These are phyloP conservation scores for Umbelopsis vinacea DNA, from an alignment of 192 early-diverging fungal genomes.

Conservation along the genomic window DNA sequence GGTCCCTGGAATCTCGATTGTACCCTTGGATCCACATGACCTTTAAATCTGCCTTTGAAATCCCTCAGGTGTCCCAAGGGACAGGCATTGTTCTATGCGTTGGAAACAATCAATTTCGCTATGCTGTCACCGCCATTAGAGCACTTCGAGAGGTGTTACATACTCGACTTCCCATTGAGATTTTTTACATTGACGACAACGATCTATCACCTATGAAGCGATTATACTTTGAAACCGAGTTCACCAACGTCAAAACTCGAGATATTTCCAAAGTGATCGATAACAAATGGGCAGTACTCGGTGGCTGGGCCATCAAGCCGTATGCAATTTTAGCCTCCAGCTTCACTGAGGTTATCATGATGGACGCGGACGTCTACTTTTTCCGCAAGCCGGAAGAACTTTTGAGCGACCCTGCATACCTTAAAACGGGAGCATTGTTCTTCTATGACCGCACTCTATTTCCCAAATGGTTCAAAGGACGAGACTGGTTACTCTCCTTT, in stretches of 20 bases:
- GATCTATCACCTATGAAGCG: conserved; percentile 44
- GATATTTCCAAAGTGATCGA: conserved; percentile 44
- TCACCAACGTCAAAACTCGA: conserved; percentile 37
- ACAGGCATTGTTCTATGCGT: conserved; percentile 56
- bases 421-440: conserved; percentile 58
- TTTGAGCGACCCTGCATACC: conserved; percentile 52
- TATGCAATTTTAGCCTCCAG: conserved; percentile 64
- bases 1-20: conserved; percentile 38
- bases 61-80: conserved; percentile 29
- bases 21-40: conserved; percentile 47
- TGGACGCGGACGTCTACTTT: conserved; percentile 75
- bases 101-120: conserved; percentile 51
- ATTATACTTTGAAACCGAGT: conserved; percentile 32
- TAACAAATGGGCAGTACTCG: conserved; percentile 45
- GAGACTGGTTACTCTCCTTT: conserved; percentile 56
- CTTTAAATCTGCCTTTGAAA: conserved; percentile 43
- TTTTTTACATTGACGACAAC: conserved; percentile 54
- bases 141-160: conserved; percentile 48
- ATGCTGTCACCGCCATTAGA: conserved; percentile 42
- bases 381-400: conserved; percentile 59
- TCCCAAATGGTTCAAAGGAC: conserved; percentile 30
- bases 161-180: conserved; percentile 58
- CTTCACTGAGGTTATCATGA: conserved; percentile 66
- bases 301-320: conserved; percentile 73
- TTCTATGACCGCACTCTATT: conserved; percentile 68